Percentiles rank a stretch among this genome's conserved stretches.
phyloP scores from a whole-genome alignment of 768 basidiomycete genomes.

The Tephrocybe sp. region DNA sequence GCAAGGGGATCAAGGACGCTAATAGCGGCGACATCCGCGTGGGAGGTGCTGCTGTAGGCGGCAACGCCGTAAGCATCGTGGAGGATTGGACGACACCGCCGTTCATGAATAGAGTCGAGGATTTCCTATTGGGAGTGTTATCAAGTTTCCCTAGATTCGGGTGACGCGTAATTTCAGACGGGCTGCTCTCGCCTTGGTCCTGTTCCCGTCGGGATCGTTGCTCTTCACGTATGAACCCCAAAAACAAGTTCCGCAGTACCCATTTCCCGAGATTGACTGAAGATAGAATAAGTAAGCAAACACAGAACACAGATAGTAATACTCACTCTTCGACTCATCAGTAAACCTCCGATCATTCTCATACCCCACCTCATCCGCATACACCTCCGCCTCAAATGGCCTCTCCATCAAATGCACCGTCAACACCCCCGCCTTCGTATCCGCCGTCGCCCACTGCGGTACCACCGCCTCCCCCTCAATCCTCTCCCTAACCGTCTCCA shows the following conservation, averaged over 20 bases:
- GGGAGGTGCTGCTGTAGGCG: slow-evolving; percentile 44
- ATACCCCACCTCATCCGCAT: slow-evolving; percentile 87
- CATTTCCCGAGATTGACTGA: slow-evolving; percentile 92
- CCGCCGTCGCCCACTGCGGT: slow-evolving; percentile 80
- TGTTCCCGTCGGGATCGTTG: slow-evolving; percentile 37
- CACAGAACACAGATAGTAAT: slow-evolving; percentile 2
- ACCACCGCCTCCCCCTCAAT: slow-evolving; percentile 96
- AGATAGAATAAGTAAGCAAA: too few relatives aligned
- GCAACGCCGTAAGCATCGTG: slow-evolving; percentile 62
- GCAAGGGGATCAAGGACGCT: slow-evolving; percentile 56
- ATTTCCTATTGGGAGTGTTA: slow-evolving; percentile 5
- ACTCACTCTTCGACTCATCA: slow-evolving; percentile 82
- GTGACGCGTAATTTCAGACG: slow-evolving; percentile 20
- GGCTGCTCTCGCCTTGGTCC: slow-evolving; percentile 26
- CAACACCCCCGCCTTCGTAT: slow-evolving; percentile 87
- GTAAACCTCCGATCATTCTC: slow-evolving; percentile 54
- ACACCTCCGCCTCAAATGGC: slow-evolving; percentile 94
- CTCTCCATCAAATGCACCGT: slow-evolving; percentile 84
- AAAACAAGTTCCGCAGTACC: slow-evolving; percentile 83
- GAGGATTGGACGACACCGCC: slow-evolving; percentile 59
- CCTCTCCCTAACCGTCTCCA: slow-evolving; percentile 84
- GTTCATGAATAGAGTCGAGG: slow-evolving; percentile 21
- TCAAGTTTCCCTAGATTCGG: slow-evolving; percentile 17
- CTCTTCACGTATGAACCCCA: slow-evolving; percentile 73
- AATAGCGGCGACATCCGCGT: slow-evolving; percentile 52